These are phyloP conservation scores for Cetradonia linearis DNA, from an alignment of 495 filamentous ascomycete genomes.

Conservation along the genomic window DNA sequence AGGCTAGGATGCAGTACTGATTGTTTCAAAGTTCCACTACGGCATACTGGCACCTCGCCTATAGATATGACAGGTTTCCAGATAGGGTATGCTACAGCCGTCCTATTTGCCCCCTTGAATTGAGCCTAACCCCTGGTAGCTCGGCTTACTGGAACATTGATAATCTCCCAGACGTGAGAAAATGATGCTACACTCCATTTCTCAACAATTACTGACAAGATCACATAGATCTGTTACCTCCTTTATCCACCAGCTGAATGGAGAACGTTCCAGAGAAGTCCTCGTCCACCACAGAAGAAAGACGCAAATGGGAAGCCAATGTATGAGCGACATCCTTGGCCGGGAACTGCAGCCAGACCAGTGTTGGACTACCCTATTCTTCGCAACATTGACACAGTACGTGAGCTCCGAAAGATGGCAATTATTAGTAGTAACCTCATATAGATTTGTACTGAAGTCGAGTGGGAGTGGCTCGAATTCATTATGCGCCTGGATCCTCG, in stretches of 20 bases:
- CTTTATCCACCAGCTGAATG: not conserved
- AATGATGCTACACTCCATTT: not conserved
- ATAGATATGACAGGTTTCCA: not conserved
- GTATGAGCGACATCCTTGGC: not conserved
- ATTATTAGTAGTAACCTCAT: not conserved
- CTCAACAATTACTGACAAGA: not conserved
- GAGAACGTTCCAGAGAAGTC: not conserved
- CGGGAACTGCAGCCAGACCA: not conserved
- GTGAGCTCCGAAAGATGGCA: not conserved
- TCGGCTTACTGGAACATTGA: not conserved
- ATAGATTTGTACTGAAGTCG: not conserved
- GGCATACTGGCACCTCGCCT: not conserved
- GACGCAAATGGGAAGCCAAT: not conserved
- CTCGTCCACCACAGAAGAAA: not conserved
- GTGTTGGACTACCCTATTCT: not conserved
- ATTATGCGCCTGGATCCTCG: not conserved
- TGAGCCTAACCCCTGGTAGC: not conserved
- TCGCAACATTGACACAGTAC: not conserved
- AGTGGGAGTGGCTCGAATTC: not conserved
- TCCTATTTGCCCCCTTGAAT: no score
- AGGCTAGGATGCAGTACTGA: not conserved
- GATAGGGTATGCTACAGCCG: not conserved
- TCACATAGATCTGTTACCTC: not conserved
- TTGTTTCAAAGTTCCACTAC: not conserved
- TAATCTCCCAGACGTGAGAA: not conserved